A percentile compares a stretch with the other conserved stretches of the same genome.
Evolutionary conservation across 495 filamentous ascomycete genomes (phyloP).

Genomic region (Penicillium steckii): DNA sequence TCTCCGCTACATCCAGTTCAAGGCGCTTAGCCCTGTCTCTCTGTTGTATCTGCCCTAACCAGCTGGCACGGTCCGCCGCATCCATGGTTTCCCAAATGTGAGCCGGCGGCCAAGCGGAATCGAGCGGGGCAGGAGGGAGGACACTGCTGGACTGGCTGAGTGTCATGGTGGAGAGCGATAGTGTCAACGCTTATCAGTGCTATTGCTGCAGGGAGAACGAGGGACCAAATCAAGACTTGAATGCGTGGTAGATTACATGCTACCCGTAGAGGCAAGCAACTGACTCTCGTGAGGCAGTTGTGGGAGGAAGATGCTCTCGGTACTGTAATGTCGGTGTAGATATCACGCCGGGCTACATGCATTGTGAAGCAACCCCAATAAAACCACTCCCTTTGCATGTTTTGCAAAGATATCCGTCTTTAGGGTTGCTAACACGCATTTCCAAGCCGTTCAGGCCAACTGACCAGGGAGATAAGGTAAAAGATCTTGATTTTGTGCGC

Average conservation of each 20-base stretch:
- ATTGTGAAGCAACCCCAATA: neutral
- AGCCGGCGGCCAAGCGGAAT: slow-evolving; percentile 3
- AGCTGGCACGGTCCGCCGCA: slow-evolving; percentile 3
- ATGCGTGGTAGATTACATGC: neutral
- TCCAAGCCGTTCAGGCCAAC: no score
- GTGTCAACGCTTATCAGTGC: slow-evolving; percentile 3
- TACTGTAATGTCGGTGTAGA: neutral
- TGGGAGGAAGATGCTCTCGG: neutral
- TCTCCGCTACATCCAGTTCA: neutral
- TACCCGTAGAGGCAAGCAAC: no score
- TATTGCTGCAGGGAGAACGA: neutral
- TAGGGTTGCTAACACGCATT: no score
- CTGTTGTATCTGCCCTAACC: slow-evolving; percentile 6
- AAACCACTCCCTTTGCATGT: neutral
- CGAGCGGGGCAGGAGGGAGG: slow-evolving; percentile 4
- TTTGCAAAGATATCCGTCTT: no score
- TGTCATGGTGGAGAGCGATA: slow-evolving; percentile 9
- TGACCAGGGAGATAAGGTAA: no score
- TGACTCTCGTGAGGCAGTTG: neutral
- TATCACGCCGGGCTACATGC: neutral
- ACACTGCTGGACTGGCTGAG: slow-evolving; percentile 4
- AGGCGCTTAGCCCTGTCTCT: neutral
- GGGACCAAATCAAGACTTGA: slow-evolving; percentile 1
- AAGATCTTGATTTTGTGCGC: no score
- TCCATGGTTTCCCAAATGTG: slow-evolving; percentile 8